Evolutionary conservation across 2,329 filamentous ascomycete species (phyloP), one percentile per base, ranked within the genome.

Genomic region (Chrysosporium keratinophilum): DNA sequence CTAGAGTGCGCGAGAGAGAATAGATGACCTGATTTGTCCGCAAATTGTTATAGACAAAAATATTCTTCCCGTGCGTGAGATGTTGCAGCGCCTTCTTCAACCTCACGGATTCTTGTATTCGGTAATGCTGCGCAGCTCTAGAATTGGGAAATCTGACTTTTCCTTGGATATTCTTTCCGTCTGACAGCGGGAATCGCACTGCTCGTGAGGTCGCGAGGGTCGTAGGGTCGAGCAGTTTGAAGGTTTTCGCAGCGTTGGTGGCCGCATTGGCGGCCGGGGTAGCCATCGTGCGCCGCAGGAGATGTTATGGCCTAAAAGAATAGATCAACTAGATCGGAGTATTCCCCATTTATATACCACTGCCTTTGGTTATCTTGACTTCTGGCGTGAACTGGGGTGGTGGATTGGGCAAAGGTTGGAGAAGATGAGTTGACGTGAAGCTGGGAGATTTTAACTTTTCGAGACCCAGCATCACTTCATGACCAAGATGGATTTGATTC

Each of bases 1-100:
- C 72, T 44, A 83, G 65, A 50, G 74, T 71, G 50, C 77, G 74
- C 40, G 74, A 75, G 58, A 84, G 67, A 19, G 81, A 83, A 67
- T 84, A 84, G 52, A 84, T 70, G 59, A 83, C 77, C 67, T 84
- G 81, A 56, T 82, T 81, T 35, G 81, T 83, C 57, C 75, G 74
- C 60, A 80, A 70, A 65, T 84, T 76, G 62, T 75, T 74, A 68
- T 82, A 84, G 63, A 78, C 75, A 66, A 80, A 84, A 62, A 84
- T 81, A 66, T 81, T 75, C 61, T 77, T 73, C 56, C 80, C 80
- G 59, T 79, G 76, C 4, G 66, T 67, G 52, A 76, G 60, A 52
- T 72, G 69, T 52, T 72, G 70, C 56, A 77, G 64, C 31, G 75
- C 73, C 64, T 73, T 74, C 56, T 66, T 65, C 61, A 72, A 63